Evolutionary conservation across 345 rosid species (phyloP).

Genomic region (Rhodomyrtus tomentosa): DNA sequence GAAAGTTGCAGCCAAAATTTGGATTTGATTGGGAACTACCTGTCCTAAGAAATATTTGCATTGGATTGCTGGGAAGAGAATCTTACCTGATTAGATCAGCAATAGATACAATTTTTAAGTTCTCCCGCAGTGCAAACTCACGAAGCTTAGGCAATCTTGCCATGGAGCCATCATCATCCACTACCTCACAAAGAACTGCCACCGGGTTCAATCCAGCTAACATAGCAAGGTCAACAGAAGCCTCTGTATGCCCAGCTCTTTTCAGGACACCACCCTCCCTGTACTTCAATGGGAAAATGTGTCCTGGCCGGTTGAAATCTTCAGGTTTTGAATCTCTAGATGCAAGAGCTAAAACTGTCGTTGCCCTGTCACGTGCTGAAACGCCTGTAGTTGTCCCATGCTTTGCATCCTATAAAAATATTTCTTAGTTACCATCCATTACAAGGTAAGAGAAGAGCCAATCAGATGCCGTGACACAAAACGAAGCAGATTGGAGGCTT

Average conservation of each 20-base stretch:
- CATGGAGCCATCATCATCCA: neutral
- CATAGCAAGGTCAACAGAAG: constrained; percentile 69
- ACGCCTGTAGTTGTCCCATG: constrained; percentile 89
- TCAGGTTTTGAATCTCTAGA: constrained; percentile 72
- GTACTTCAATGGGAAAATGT: constrained; percentile 72
- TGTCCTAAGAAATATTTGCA: neutral
- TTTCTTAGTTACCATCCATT: neutral
- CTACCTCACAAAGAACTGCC: constrained; percentile 58
- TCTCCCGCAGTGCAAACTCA: neutral
- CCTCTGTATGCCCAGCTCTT: constrained; percentile 87
- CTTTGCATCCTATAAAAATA: constrained; percentile 59
- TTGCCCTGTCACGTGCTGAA: constrained; percentile 80
- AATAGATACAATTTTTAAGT: neutral
- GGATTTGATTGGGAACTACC: neutral
- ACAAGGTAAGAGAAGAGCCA: neutral
- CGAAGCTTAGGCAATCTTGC: neutral
- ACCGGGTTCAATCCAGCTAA: constrained; percentile 62
- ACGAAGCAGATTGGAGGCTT: neutral
- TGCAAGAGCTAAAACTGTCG: constrained; percentile 64
- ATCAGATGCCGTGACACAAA: neutral
- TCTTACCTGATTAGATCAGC: neutral
- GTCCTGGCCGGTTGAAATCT: constrained; percentile 86
- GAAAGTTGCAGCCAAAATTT: neutral
- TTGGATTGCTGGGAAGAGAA: neutral
- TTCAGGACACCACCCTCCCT: constrained; percentile 68